A percentile compares a stretch with the other conserved stretches of the same genome.
Evolutionary conservation across 768 basidiomycete genomes (phyloP).

Genomic region (Hygrophoropsis aurantiaca): DNA sequence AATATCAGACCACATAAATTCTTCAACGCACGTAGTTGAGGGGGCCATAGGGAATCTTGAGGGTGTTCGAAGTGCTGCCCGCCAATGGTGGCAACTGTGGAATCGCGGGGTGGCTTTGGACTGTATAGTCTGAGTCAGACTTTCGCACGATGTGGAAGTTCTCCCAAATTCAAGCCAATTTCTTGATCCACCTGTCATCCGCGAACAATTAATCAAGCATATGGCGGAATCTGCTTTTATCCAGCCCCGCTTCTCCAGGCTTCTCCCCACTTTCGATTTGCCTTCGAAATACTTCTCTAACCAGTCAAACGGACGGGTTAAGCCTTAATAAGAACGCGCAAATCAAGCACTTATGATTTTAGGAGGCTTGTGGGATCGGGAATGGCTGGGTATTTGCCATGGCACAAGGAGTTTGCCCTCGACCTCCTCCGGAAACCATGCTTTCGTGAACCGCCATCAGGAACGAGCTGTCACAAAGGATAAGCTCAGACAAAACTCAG

Average conservation of each 20-base stretch:
- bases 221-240: too few relatives aligned
- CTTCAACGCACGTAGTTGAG: conserved; percentile 49
- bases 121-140: conserved; percentile 35
- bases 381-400: too few relatives aligned
- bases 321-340: too few relatives aligned
- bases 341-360: too few relatives aligned
- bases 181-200: background rate
- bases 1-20: background rate
- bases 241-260: background rate
- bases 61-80: conserved; percentile 26
- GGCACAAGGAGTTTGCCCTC: too few relatives aligned
- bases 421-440: too few relatives aligned
- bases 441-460: conserved; percentile 11
- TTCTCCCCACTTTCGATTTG: background rate
- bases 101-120: conserved; percentile 36
- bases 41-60: conserved; percentile 47
- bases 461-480: conserved; percentile 2
- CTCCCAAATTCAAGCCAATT: background rate
- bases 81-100: conserved; percentile 17
- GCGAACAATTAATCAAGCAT: background rate
- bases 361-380: too few relatives aligned
- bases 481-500: too few relatives aligned
- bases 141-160: conserved; percentile 20
- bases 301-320: too few relatives aligned
- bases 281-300: too few relatives aligned